Base-by-base conservation (phyloP, 208 protist genomes). In the Crithidia sp. region DNA sequence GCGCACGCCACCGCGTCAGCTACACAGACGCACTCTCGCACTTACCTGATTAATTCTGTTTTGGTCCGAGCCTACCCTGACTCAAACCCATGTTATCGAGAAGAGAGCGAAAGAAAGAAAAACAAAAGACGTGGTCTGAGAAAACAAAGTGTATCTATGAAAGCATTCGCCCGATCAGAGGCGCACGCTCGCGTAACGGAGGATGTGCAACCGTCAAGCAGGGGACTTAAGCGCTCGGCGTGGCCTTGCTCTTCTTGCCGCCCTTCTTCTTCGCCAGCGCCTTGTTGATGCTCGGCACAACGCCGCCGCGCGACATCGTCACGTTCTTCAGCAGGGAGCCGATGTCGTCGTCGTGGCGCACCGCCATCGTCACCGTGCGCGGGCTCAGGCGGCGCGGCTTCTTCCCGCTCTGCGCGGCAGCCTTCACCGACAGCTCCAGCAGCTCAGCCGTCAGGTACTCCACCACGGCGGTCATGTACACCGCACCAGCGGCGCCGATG, bases 401-500 rank as follows among this genome's bases (percentile, higher is more conserved):
- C 80, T 87, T 88, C 50, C 71, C 49, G 74, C 74, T 74, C 81
- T 88, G 79, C 62, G 61, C 73, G 61, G 86, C 82, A 45, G 82
- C 82, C 83, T 28, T 90, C 56, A 61, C 56, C 14, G 56, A 61
- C 55, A 61, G 86, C 83, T 94, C 89, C 67, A 94, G 89, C 57
- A 94, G 82, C 83, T 94, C 89, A 37, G 86, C 85, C 17, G 86
- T 92, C 85, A 94, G 76, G 90, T 99, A 99, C 91, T 99, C 99
- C 36, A 99, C 81, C 60, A 99, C 98, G 49, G 99, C 98, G 7
- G 98, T 94, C 62, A 99, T 84, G 93, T 99, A 99, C 49, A 99
- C 97, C 58, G 99, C 98, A 52, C 98, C 98, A 63, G 96, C 98
- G 43, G 96, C 93, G 88, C 98, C 98, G 66, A 99, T 84, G 81